Evolutionary conservation across 2,329 filamentous ascomycete species (phyloP).

Genomic region (Trichoderma guizhouense): DNA sequence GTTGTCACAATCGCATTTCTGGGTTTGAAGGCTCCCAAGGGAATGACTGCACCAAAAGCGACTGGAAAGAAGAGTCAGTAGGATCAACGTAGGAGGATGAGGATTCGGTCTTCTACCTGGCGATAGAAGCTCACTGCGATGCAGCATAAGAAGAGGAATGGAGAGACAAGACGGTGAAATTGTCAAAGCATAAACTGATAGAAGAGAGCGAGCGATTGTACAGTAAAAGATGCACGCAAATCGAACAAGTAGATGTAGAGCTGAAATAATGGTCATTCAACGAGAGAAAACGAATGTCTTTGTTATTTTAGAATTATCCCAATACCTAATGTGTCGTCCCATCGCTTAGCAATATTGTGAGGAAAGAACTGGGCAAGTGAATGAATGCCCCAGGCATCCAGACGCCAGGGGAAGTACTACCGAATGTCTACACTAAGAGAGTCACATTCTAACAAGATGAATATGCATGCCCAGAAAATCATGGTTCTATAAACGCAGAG

Average conservation of each 20-base stretch:
- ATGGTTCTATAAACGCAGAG: not conserved
- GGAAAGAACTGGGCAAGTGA: not conserved
- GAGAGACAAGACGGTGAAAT: not conserved
- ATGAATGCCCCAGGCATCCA: not conserved
- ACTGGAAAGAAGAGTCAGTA: slow-evolving; percentile 25
- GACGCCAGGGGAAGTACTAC: not conserved
- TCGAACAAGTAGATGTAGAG: not conserved
- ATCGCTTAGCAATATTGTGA: not conserved
- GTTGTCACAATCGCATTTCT: slow-evolving; percentile 71
- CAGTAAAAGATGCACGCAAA: not conserved
- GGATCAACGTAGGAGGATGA: not conserved
- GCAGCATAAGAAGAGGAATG: not conserved
- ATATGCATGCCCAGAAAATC: not conserved
- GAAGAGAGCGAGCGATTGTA: not conserved
- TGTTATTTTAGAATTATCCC: not conserved
- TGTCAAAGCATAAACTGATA: not conserved
- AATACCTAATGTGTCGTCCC: not conserved
- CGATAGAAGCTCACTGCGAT: not conserved
- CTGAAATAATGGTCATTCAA: not conserved
- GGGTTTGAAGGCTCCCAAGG: slow-evolving; percentile 62
- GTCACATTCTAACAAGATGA: not conserved
- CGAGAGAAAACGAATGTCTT: not conserved
- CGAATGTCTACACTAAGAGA: not conserved
- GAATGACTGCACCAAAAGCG: slow-evolving; percentile 18
- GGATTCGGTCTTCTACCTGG: not conserved